These are phyloP conservation scores for Trematosphaeria pertusa DNA, from an alignment of 2,329 filamentous ascomycete species.

Conservation along the genomic window DNA sequence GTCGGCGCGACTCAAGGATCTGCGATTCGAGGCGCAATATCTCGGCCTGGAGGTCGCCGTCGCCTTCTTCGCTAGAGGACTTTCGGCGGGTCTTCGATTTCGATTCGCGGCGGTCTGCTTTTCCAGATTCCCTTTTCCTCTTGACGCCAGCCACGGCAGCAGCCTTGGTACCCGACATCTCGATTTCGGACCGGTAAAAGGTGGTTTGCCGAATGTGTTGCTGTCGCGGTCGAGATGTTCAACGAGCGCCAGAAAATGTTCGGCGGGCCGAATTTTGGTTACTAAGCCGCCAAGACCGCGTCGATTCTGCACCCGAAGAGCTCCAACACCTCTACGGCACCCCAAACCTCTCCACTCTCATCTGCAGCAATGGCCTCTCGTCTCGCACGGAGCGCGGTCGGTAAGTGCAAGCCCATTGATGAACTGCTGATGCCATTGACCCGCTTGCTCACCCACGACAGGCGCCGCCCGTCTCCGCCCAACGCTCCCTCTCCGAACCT, in stretches of 20 bases:
- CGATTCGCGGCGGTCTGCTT: conserved; percentile 44
- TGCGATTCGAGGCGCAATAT: conserved; percentile 80
- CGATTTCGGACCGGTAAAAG: not conserved
- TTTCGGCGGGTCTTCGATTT: conserved; percentile 47
- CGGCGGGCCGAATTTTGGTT: conserved; percentile 33
- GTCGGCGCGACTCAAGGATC: conserved; percentile 83
- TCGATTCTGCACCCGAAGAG: conserved; percentile 17
- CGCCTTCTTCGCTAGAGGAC: conserved; percentile 37
- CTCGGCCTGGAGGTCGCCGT: conserved; percentile 63
- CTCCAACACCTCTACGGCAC: conserved; percentile 36
- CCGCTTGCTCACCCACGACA: conserved; percentile 52
- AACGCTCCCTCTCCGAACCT: conserved; percentile 74
- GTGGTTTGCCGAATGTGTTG: too few species aligned
- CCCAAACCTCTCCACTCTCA: conserved; percentile 48
- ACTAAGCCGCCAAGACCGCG: too few species aligned
- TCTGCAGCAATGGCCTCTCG: conserved; percentile 90
- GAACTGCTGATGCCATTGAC: conserved; percentile 50
- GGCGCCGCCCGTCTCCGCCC: conserved; percentile 88
- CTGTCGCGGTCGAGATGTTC: too few species aligned
- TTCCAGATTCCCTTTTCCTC: conserved; percentile 50
- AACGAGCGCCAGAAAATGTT: conserved; percentile 37
- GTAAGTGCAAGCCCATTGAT: conserved; percentile 65
- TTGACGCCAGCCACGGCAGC: conserved; percentile 47
- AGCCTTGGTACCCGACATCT: conserved; percentile 46
- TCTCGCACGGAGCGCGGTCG: conserved; percentile 92